Evolutionary conservation across 2,329 filamentous ascomycete species (phyloP), one percentile per base, ranked within the genome.

Genomic region (Monosporascus sp.): DNA sequence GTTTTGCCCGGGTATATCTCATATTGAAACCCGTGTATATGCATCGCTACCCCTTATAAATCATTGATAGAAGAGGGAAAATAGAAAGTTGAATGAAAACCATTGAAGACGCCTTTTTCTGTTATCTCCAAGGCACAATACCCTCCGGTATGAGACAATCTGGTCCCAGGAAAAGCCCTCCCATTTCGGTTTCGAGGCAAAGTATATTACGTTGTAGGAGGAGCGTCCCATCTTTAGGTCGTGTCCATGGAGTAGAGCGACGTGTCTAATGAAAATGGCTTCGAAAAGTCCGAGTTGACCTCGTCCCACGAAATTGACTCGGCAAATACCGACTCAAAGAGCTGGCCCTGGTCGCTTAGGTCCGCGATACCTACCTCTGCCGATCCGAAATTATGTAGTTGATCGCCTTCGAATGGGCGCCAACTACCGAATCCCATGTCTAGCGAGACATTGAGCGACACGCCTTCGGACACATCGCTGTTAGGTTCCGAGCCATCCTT

Each of bases 401-500:
- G 58, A 45, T 78, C 76, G 2, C 69, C 65, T 46, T 78, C 77
- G n/a, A 81, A 70, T 11, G 73, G 71, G 45, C 72, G 70, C 77
- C 78, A 84, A 27, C 79, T 63, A 35, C 76, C 78, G 48, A 68
- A 60, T 17, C 66, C 66, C 62, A 69, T 64, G 46, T 69, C 63
- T 3, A 69, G 47, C 2, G 59, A 59, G 25, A 84, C 76, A 44
- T 84, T 81, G 15, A 83, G 70, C 17, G 70, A 65, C 3, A 76
- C 73, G 5, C 72, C 73, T 52, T 85, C 83, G 3, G 80, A 77
- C 18, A 85, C 78, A 58, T 86, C 83, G 61, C 81, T 85, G 55
- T 78, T 84, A 9, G 81, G 79, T 60, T 85, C 82, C 41, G 82
- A 84, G 58, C 77, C 78, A 52, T 85, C 82, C 64, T 84, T 83